Base-by-base conservation (phyloP, 2,329 filamentous ascomycete species). In the Diaporthe citri region DNA sequence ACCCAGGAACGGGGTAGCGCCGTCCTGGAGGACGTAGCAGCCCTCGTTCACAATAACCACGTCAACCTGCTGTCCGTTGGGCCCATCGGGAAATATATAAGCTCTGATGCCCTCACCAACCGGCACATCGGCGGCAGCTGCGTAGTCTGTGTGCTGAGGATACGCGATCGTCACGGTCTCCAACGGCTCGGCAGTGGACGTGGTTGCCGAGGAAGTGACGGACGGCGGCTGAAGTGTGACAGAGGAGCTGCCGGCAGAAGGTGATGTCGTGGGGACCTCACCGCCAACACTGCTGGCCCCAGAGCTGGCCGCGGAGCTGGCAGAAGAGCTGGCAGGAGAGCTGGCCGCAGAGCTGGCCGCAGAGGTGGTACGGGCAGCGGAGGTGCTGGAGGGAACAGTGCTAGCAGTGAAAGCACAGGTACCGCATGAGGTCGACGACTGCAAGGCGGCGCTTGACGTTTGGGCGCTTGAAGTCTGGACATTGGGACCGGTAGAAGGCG, bases 341-440 rank as follows among this genome's bases (percentile, higher is more conserved):
- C 31, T 39, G 34, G 25, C 52, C 6, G 56, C 31, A 25, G 31
- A 22, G 56, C 31, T 59, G 9, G 56, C 31, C 22, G 56, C 31
- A 12, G 52, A 34, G 52, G 13, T 56, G 28, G 52, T n/a, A 34
- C 43, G 64, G n/a, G 25, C n/a, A 31, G 15, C 56, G 10, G 70
- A 59, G 13, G 48, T n/a, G 25, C 48, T 72, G 41, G 52, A 9
- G 13, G 70, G 39, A 28, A 55, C 48, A 39, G 71, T 62, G 55
- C 39, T 62, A 34, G 71, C 56, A 39, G 56, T 60, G 34, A 60
- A 60, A 39, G 22, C 20, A 5, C 56, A 60, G 34, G 28, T 60
- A 13, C 56, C 34, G 56, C 56, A 60, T 22, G 56, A 60, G 22
- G 56, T 39, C 15, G 52, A 25, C 7, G 34, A 36, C 56, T 39